Percentiles rank a stretch among this genome's conserved stretches.
phyloP scores from a whole-genome alignment of 140 eudicot species.

The Erigeron philadelphicus region DNA sequence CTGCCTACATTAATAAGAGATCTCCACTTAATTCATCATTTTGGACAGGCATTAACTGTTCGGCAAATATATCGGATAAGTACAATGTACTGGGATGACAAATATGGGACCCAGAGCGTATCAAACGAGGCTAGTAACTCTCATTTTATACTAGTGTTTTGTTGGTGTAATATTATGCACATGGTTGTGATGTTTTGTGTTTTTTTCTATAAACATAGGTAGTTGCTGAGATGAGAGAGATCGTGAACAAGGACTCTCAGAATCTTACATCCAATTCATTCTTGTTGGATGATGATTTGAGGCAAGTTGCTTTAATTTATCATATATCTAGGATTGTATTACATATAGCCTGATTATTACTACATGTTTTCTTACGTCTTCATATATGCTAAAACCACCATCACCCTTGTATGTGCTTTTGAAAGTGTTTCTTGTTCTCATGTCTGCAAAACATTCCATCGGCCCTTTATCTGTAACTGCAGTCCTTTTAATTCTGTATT shows the following conservation, averaged over 20 bases:
- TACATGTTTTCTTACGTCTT: background rate
- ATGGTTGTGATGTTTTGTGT: conserved; percentile 13
- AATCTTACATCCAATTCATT: conserved; percentile 92
- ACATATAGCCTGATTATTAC: background rate
- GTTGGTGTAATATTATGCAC: background rate
- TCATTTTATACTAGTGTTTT: background rate
- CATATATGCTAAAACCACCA: background rate
- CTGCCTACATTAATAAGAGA: no score
- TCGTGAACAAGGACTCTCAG: conserved; percentile 77
- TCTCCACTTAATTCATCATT: conserved; percentile 1
- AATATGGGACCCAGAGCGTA: conserved; percentile 97
- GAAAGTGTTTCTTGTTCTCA: background rate
- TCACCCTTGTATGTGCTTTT: background rate
- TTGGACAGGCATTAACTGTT: conserved; percentile 84
- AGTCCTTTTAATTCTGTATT: background rate
- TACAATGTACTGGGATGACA: conserved; percentile 99
- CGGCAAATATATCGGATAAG: conserved; percentile 96
- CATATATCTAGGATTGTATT: background rate
- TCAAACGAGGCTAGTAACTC: conserved; percentile 73
- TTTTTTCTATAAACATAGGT: conserved; percentile 43
- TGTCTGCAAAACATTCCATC: background rate
- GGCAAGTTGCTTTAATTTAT: conserved; percentile 41
- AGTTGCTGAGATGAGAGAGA: conserved; percentile 90
- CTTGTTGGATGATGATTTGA: conserved; percentile 93
- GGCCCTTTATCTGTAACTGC: background rate